Conservation (phyloP, 2,329 filamentous ascomycete genomes). For the Dothidotthia symphoricarpi region DNA sequence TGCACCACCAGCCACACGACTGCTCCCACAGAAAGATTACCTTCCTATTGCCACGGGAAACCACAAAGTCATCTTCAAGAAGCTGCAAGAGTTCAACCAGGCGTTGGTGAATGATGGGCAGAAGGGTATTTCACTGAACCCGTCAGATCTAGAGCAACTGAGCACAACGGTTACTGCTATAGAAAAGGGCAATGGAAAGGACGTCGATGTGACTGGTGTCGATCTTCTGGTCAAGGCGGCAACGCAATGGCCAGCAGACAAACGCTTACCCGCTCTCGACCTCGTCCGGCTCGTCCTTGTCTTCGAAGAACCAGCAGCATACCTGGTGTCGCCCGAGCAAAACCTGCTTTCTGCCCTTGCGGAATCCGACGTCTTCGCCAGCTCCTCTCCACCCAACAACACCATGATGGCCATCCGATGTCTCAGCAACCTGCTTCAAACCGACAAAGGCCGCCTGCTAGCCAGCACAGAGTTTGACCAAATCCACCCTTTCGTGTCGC, state of each 20-base stretch:
- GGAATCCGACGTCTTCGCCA: slow-evolving; percentile 57
- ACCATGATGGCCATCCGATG: slow-evolving; percentile 82
- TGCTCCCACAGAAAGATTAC: slow-evolving; percentile 76
- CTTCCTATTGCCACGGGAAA: slow-evolving; percentile 75
- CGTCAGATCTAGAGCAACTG: slow-evolving; percentile 65
- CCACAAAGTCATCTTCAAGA: slow-evolving; percentile 67
- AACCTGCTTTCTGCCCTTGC: slow-evolving; percentile 64
- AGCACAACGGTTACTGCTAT: slow-evolving; percentile 62
- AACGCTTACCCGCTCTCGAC: slow-evolving; percentile 81
- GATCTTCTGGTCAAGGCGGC: slow-evolving; percentile 68
- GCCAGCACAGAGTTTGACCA: slow-evolving; percentile 60
- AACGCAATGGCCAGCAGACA: slow-evolving; percentile 75
- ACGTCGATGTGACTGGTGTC: slow-evolving; percentile 53
- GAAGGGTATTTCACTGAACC: slow-evolving; percentile 72
- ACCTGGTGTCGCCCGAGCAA: slow-evolving; percentile 52
- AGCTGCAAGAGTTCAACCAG: slow-evolving; percentile 72
- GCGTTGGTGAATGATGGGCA: slow-evolving; percentile 67
- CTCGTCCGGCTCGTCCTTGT: slow-evolving; percentile 79
- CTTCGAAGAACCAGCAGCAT: slow-evolving; percentile 63
- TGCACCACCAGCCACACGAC: slow-evolving; percentile 51
- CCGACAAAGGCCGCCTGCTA: slow-evolving; percentile 62
- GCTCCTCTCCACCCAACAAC: slow-evolving; percentile 68
- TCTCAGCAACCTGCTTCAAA: slow-evolving; percentile 80
- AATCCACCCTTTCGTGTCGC: slow-evolving; percentile 62
- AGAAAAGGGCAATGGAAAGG: slow-evolving; percentile 48